phyloP scores from a whole-genome alignment of 2,329 filamentous ascomycete species.

The Tolypocladium paradoxum region DNA sequence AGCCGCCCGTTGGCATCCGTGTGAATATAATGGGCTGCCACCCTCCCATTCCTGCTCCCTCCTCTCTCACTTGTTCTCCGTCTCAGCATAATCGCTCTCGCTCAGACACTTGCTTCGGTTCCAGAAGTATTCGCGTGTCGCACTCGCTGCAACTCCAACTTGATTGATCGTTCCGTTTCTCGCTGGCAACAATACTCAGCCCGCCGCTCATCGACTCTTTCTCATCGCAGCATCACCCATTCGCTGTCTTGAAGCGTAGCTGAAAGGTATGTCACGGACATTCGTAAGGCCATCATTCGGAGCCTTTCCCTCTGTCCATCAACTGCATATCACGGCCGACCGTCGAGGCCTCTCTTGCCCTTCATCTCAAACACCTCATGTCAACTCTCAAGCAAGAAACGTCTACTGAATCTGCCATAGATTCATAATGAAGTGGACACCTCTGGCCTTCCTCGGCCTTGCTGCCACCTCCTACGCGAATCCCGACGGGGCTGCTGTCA shows the following conservation, averaged over 20 bases:
- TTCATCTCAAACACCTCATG: too few species aligned
- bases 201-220: neutral
- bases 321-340: neutral
- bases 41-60: conserved; percentile 1
- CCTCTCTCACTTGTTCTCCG: neutral
- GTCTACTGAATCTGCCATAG: neutral
- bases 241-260: neutral
- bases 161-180: conserved; percentile 26
- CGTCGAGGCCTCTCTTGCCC: too few species aligned
- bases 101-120: conserved; percentile 5
- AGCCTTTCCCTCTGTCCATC: neutral
- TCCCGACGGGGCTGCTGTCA: conserved; percentile 29
- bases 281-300: neutral
- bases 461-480: conserved; percentile 30
- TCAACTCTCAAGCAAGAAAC: neutral
- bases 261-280: neutral
- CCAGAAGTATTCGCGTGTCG: neutral
- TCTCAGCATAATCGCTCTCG: conserved; percentile 1
- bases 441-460: conserved; percentile 22
- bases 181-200: conserved; percentile 5
- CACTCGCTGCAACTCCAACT: conserved; percentile 1
- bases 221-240: neutral
- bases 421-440: conserved; percentile 23
- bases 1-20: neutral
- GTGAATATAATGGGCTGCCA: conserved; percentile 6